phyloP scores from a whole-genome alignment of 192 early-diverging fungal species.

The Coemansia furcata region DNA sequence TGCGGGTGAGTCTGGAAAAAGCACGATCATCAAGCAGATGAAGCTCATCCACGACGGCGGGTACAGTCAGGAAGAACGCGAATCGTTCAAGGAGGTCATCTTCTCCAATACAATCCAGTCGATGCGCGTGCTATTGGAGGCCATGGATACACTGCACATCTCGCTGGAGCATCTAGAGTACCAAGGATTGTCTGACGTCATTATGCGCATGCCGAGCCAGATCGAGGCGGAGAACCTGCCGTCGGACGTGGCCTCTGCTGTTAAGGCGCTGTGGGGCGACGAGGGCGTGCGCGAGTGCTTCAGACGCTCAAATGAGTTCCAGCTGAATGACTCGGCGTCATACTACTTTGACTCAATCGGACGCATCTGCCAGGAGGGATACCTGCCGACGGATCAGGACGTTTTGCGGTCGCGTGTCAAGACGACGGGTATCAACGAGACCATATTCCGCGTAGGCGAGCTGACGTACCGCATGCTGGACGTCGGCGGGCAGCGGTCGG shows the following conservation, averaged over 20 bases:
- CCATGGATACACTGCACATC: conserved; percentile 75
- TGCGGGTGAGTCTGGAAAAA: conserved; percentile 92
- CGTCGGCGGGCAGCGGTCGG: conserved; percentile 97
- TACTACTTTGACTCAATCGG: conserved; percentile 92
- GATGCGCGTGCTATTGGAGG: conserved; percentile 70
- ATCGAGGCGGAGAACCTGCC: conserved; percentile 75
- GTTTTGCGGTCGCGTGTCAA: conserved; percentile 95
- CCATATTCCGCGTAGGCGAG: conserved; percentile 85
- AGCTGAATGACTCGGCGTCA: conserved; percentile 87
- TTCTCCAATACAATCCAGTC: conserved; percentile 87
- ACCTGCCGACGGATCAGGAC: conserved; percentile 88
- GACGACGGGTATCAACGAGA: conserved; percentile 97
- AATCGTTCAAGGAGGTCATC: conserved; percentile 71
- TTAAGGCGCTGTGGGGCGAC: conserved; percentile 74
- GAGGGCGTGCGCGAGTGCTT: conserved; percentile 60
- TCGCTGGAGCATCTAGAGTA: conserved; percentile 66
- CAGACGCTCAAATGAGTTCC: conserved; percentile 76
- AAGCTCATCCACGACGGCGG: conserved; percentile 94
- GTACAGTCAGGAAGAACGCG: conserved; percentile 79
- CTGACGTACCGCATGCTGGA: conserved; percentile 95
- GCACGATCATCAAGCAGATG: conserved; percentile 97
- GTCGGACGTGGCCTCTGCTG: conserved; percentile 65
- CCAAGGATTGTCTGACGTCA: conserved; percentile 66
- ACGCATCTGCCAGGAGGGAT: conserved; percentile 77
- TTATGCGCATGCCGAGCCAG: conserved; percentile 79